Percentiles rank a stretch among this genome's conserved stretches.
phyloP scores from a whole-genome alignment of 768 basidiomycete genomes.

The Lanmaoa rubissima region DNA sequence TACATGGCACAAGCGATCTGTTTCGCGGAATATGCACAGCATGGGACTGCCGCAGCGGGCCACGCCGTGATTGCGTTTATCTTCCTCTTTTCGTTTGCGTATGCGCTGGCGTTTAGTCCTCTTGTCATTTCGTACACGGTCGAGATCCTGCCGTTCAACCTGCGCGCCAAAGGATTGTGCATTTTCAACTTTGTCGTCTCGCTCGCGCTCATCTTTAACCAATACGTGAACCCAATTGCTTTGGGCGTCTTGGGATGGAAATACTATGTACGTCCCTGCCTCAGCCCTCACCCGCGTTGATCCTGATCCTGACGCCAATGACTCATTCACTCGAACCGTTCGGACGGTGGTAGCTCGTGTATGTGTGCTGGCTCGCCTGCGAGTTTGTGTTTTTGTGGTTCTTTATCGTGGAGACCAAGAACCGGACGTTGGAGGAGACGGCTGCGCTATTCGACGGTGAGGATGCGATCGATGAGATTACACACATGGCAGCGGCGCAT shows the following conservation, averaged over 20 bases:
- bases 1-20: slow-evolving; percentile 69
- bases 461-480: slow-evolving; percentile 20
- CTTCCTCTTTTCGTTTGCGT: slow-evolving; percentile 49
- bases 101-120: slow-evolving; percentile 76
- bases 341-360: slow-evolving; percentile 11
- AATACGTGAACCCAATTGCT: slow-evolving; percentile 79
- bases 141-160: slow-evolving; percentile 78
- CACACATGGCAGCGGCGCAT: slow-evolving; percentile 8
- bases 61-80: slow-evolving; percentile 54
- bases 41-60: slow-evolving; percentile 43
- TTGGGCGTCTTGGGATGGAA: slow-evolving; percentile 51
- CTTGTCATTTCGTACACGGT: slow-evolving; percentile 61
- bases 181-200: slow-evolving; percentile 69
- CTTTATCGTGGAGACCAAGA: slow-evolving; percentile 21
- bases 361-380: slow-evolving; percentile 20
- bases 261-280: slow-evolving; percentile 33
- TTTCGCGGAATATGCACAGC: slow-evolving; percentile 53
- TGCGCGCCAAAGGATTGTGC: slow-evolving; percentile 79
- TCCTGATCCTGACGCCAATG: background rate
- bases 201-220: slow-evolving; percentile 72
- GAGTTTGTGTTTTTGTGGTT: slow-evolving; percentile 15
- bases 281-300: background rate
- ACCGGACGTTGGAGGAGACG: slow-evolving; percentile 68
- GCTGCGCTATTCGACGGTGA: slow-evolving; percentile 70
- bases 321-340: background rate